Conservation (phyloP, 371 early-diverging fungal species). For the Mucor saturninus region DNA sequence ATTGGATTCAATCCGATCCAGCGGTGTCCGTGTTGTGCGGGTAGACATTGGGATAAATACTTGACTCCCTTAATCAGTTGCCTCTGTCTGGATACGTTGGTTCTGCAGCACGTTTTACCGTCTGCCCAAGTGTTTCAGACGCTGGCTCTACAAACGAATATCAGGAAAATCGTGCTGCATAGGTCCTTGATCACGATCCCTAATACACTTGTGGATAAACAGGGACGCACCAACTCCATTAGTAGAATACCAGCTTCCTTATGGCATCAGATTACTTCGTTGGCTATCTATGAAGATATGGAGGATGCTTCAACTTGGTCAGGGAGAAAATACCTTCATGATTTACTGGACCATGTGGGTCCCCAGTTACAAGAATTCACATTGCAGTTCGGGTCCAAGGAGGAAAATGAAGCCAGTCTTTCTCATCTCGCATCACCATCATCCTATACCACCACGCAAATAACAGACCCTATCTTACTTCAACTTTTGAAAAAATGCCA, state of each 20-base stretch:
- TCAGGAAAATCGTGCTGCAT: conserved; percentile 13
- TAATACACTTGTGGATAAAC: background rate
- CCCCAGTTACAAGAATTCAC: conserved; percentile 12
- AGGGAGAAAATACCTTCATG: conserved; percentile 10
- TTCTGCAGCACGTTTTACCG: conserved; percentile 29
- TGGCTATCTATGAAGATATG: conserved; percentile 27
- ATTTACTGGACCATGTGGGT: conserved; percentile 15
- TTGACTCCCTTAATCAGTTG: conserved; percentile 13
- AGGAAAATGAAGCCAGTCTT: conserved; percentile 11
- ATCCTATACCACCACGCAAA: background rate
- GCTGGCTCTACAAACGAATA: background rate
- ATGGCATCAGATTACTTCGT: conserved; percentile 21
- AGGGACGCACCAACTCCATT: conserved; percentile 1
- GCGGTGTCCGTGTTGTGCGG: conserved; percentile 37
- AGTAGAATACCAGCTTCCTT: conserved; percentile 15
- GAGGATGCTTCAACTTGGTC: conserved; percentile 20
- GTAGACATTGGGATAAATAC: conserved; percentile 30
- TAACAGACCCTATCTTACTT: conserved; percentile 2
- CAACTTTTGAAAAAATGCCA: conserved; percentile 15
- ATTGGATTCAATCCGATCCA: conserved; percentile 27
- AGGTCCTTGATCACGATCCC: conserved; percentile 16
- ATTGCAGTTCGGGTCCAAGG: conserved; percentile 25
- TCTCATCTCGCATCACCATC: no score
- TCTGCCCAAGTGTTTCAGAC: conserved; percentile 20
- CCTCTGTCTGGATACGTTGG: conserved; percentile 18